A percentile compares a stretch with the other conserved stretches of the same genome.
Evolutionary conservation across 2,329 filamentous ascomycete species (phyloP).

Genomic region (Exserohilum rostratum): DNA sequence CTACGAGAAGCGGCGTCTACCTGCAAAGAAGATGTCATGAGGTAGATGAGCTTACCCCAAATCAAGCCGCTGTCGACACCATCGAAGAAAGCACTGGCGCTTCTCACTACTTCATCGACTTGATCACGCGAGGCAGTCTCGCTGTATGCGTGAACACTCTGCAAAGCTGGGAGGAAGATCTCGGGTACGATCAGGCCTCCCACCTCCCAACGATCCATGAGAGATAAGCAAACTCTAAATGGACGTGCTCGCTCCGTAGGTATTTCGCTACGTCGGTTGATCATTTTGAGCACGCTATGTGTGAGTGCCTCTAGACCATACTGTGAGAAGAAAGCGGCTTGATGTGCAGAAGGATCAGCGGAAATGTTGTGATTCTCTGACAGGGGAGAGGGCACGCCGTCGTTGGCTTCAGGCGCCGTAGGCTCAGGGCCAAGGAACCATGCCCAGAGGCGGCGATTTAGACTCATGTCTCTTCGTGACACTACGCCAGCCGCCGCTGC

Average conservation of each 20-base stretch:
- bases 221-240: conserved; percentile 87
- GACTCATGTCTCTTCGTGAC: conserved; percentile 89
- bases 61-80: conserved; percentile 94
- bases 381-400: conserved; percentile 44
- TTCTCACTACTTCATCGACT: conserved; percentile 85
- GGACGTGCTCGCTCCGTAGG: conserved; percentile 78
- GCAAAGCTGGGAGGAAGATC: conserved; percentile 84
- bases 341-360: conserved; percentile 52
- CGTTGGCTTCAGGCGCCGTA: conserved; percentile 46
- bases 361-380: conserved; percentile 59
- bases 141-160: conserved; percentile 79
- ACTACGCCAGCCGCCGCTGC: conserved; percentile 87
- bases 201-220: conserved; percentile 99
- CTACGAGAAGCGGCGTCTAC: conserved; percentile 57
- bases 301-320: conserved; percentile 78
- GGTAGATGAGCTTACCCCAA: conserved; percentile 78
- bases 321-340: conserved; percentile 75
- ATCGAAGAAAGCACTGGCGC: conserved; percentile 95
- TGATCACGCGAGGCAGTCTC: conserved; percentile 68
- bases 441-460: conserved; percentile 92
- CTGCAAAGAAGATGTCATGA: conserved; percentile 61
- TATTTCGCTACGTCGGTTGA: conserved; percentile 61
- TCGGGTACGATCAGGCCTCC: conserved; percentile 86
- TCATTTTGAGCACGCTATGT: conserved; percentile 76
- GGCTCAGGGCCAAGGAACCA: conserved; percentile 88